These are phyloP conservation scores for Verbascum thapsus DNA, from an alignment of 257 asterid genomes.

Conservation along the genomic window DNA sequence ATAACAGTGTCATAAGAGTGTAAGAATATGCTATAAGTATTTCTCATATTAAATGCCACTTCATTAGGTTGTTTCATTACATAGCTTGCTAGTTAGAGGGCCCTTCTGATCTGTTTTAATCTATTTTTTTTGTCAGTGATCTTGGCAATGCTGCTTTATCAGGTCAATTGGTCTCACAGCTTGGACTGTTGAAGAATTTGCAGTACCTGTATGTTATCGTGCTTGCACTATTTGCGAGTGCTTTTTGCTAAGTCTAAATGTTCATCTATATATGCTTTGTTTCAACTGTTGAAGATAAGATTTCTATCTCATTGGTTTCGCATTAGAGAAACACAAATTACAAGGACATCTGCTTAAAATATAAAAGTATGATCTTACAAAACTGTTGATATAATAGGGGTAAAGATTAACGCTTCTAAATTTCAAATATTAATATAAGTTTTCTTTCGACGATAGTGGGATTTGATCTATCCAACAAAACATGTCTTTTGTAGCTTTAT, in stretches of 20 bases:
- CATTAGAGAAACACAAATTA: slow-evolving; percentile 15
- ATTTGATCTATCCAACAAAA: too few relatives aligned
- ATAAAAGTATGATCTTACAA: not conserved
- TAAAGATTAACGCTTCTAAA: too few relatives aligned
- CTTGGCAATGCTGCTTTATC: slow-evolving; percentile 98
- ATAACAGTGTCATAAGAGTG: slow-evolving; percentile 98
- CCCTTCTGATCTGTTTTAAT: slow-evolving; percentile 15
- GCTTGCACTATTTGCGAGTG: slow-evolving; percentile 1
- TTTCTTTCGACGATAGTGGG: too few relatives aligned
- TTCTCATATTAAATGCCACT: slow-evolving; percentile 5
- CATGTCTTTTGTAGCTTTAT: too few relatives aligned
- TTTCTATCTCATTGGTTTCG: not conserved
- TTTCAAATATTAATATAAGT: too few relatives aligned
- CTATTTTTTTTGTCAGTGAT: slow-evolving; percentile 55
- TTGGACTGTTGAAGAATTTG: slow-evolving; percentile 88
- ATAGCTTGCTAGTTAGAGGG: slow-evolving; percentile 17
- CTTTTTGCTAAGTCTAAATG: not conserved
- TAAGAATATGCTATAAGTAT: slow-evolving; percentile 40
- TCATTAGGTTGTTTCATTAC: slow-evolving; percentile 7
- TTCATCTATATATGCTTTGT: not conserved
- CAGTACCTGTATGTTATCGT: slow-evolving; percentile 86
- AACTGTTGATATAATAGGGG: slow-evolving; percentile 5
- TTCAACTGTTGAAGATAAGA: not conserved
- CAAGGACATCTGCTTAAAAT: slow-evolving; percentile 7
- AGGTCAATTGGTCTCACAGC: slow-evolving; percentile 91